Conservation (phyloP, 2,329 filamentous ascomycete species). For the Talaromyces pinophilus region DNA sequence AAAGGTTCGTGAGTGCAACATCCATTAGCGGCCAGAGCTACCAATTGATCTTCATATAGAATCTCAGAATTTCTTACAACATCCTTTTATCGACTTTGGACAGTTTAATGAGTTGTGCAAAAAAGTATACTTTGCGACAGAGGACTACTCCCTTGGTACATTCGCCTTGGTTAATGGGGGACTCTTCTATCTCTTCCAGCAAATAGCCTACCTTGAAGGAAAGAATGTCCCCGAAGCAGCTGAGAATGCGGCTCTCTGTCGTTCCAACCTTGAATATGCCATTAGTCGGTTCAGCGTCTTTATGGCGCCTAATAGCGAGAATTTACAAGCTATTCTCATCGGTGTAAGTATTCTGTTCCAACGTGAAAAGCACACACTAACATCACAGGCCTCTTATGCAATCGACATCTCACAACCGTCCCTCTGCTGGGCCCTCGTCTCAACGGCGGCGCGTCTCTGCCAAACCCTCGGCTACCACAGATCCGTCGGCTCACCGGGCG, state of each 20-base stretch:
- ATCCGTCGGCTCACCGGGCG: conserved; percentile 31
- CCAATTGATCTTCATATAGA: conserved; percentile 19
- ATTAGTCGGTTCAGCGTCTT: conserved; percentile 56
- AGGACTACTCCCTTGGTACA: conserved; percentile 43
- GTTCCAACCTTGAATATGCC: conserved; percentile 48
- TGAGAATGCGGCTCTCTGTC: conserved; percentile 40
- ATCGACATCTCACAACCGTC: conserved; percentile 64
- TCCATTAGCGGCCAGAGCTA: too few relatives aligned
- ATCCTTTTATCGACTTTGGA: conserved; percentile 38
- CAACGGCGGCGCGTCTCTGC: conserved; percentile 61
- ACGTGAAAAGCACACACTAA: conserved; percentile 23
- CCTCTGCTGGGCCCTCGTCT: conserved; percentile 64
- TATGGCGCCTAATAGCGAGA: conserved; percentile 57
- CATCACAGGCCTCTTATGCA: conserved; percentile 58
- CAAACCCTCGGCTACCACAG: conserved; percentile 65
- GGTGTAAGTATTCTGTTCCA: conserved; percentile 47
- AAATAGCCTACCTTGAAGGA: conserved; percentile 24
- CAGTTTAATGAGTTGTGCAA: conserved; percentile 44
- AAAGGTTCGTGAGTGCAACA: conserved; percentile 35
- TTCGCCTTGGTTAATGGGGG: conserved; percentile 45
- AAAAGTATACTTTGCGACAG: conserved; percentile 46
- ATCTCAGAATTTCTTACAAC: conserved; percentile 32
- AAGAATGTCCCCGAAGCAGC: conserved; percentile 30
- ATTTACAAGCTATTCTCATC: conserved; percentile 60
- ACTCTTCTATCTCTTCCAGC: conserved; percentile 42